Evolutionary conservation across 2,329 filamentous ascomycete species (phyloP), one percentile per base, ranked within the genome.

Genomic region (Colletotrichum brevisporum): DNA sequence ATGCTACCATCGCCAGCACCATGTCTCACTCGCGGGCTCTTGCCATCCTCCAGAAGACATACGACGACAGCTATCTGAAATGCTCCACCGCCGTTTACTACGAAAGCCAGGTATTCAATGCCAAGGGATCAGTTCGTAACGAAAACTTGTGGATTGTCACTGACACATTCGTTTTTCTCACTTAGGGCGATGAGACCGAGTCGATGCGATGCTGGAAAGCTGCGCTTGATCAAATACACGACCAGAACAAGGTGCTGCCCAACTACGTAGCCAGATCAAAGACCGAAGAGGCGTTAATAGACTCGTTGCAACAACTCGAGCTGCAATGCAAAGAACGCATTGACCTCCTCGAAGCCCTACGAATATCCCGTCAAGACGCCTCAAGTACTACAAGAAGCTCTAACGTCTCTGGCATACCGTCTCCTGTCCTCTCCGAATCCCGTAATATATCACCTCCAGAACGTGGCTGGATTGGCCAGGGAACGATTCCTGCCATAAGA

Each of bases 21-120:
- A 89, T 89, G 87, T 84, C 86, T 78, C 83, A 83, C 75, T 86
- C 82, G 78, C 86, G 81, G 76, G 81, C 80, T 71, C 86, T 90
- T 77, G 90, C 92, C 81, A 90, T 90, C 71, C 90, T 98, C 80
- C 95, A 98, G 83, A 98, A 97, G 88, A 97, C 94, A 64, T 98
- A 98, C 83, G 95, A 98, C 83, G 94, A 98, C 81, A 95, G 93
- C 81, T 98, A 97, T 82, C 83, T 98, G 75, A 94, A 92, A 78
- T 98, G 95, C 82, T 98, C 95, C 15, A 98, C 95, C 2, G 95
- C 95, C 47, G 93, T 97, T 61, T 98, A 97, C 83, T 98, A 97
- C 80, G 96, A 99, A 83, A 90, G 92, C 78, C 92, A 97, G 89
- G 94, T 97, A 82, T 63, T 75, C 73, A 41, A n/a, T 27, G 3